Evolutionary conservation across 805 yeast genomes (phyloP), one percentile per base, ranked within the genome.

Genomic region (Naumovozyma castellii): DNA sequence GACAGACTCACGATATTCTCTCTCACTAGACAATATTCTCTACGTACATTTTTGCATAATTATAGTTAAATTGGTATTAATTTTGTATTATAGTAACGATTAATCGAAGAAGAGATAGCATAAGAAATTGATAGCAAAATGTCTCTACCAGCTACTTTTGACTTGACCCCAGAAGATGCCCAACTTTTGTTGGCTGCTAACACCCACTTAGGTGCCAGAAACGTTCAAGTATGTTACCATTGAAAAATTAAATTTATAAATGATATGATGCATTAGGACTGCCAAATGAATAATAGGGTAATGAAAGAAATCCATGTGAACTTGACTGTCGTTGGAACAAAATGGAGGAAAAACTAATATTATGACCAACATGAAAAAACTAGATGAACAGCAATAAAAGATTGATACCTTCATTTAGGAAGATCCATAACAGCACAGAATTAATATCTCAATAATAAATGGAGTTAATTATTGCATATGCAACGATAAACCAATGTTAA

Each of bases 131-230:
- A 46, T 46, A 49, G 47, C 56, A 62, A 66, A 59, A 81, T 81
- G 87, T 80, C 87, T 65, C 75, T 79, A 72, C 88, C 90, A 70
- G 85, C 84, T 73, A 75, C 85, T 65, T 80, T 82, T 73, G 85
- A 80, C 71, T 81, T 84, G 73, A 86, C 96, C 71, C 86, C 87
- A 72, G 96, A 86, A 76, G 97, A 88, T 75, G 94, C 95, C 76
- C 92, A 92, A 80, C 84, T 90, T 71, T 80, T 92, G 74, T 82
- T 92, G 76, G 97, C 98, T 71, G 98, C 98, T 71, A 90, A 90
- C 86, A 85, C 81, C 66, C 98, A 92, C 80, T 83, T 92, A 71
- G 98, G 98, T 73, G 81, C 97, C 71, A 92, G 92, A 86, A 92
- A 92, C 86, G 94, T 90, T 72, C 97, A 88, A 78, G 94, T 84